Base-by-base conservation (phyloP, 495 filamentous ascomycete genomes). In the Penicillium turbatum region DNA sequence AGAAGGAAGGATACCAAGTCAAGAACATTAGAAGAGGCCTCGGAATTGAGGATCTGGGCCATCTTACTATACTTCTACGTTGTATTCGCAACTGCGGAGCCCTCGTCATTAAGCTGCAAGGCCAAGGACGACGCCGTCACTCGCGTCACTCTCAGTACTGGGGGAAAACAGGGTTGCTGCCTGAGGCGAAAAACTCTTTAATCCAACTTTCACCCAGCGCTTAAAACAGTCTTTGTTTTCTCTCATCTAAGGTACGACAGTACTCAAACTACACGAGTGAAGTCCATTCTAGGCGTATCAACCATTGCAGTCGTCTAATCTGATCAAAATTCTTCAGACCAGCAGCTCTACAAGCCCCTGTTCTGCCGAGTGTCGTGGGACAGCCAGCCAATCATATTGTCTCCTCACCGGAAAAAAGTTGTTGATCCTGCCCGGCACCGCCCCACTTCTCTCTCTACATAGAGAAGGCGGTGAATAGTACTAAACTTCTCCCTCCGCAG, bases 1-100 rank as follows among this genome's bases (percentile, higher is more conserved):
- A 27, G 37, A 55, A 45, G 51, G 51, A 56, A 63, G 48, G 59
- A 58, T 48, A 38, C 53, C 59, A 55, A 51, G 54, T 54, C 54
- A 51, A 51, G 40, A 49, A 47, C 47, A 51, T 29, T 41, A 51
- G 43, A 38, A 53, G 41, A 58, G 39, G 24, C 32, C 26, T n/a
- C 7, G 15, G 35, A 39, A 15, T 9, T 56, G 31, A 44, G 30
- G 19, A 48, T 29, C 43, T 30, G 55, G 56, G 46, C 46, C 31
- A 37, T 46, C 51, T 46, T 43, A 51, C 48, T 51, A 46, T 45
- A 45, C 40, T 55, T 39, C 51, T 54, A 48, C 54, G 46, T 49
- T 57, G 55, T 53, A 57, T 53, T 57, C 34, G 42, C 48, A 41
- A 52, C 51, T 44, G 42, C 51, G 42, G 51, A 53, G 51, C 48